A percentile compares a stretch with the other conserved stretches of the same genome.
Conservation (phyloP, 2,329 filamentous ascomycete species). For the Pseudogymnoascus sp. region DNA sequence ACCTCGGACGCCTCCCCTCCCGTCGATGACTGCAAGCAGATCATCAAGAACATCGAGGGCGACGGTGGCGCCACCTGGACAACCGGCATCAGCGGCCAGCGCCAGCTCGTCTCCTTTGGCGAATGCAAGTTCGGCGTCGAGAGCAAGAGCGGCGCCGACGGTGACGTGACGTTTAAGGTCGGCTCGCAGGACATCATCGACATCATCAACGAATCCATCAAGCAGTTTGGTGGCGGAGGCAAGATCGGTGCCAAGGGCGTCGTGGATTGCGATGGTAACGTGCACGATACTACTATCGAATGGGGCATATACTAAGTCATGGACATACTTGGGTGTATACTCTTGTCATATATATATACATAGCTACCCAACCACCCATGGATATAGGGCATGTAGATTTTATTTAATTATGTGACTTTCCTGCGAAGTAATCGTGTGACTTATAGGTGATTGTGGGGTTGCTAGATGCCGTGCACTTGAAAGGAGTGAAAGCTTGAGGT, state of each 20-base stretch:
- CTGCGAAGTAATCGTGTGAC: no score
- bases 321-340: no score
- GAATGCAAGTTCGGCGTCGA: slow-evolving; percentile 29
- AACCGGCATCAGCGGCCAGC: slow-evolving; percentile 16
- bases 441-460: no score
- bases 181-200: slow-evolving; percentile 30
- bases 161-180: slow-evolving; percentile 25
- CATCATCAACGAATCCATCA: slow-evolving; percentile 27
- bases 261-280: slow-evolving; percentile 26
- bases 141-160: slow-evolving; percentile 17
- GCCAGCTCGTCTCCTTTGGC: slow-evolving; percentile 23
- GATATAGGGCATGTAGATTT: no score
- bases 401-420: no score
- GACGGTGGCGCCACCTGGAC: slow-evolving; percentile 16
- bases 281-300: slow-evolving; percentile 12
- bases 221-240: slow-evolving; percentile 24
- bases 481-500: no score
- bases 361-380: no score
- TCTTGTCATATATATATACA: no score
- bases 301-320: slow-evolving; percentile 23
- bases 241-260: slow-evolving; percentile 29
- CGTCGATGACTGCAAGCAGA: slow-evolving; percentile 28
- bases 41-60: slow-evolving; percentile 29
- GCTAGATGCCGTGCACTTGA: no score
- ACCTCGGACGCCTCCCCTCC: slow-evolving; percentile 28